These are phyloP conservation scores for Stereocaulon alpinum DNA, from an alignment of 495 filamentous ascomycete genomes.

Conservation along the genomic window DNA sequence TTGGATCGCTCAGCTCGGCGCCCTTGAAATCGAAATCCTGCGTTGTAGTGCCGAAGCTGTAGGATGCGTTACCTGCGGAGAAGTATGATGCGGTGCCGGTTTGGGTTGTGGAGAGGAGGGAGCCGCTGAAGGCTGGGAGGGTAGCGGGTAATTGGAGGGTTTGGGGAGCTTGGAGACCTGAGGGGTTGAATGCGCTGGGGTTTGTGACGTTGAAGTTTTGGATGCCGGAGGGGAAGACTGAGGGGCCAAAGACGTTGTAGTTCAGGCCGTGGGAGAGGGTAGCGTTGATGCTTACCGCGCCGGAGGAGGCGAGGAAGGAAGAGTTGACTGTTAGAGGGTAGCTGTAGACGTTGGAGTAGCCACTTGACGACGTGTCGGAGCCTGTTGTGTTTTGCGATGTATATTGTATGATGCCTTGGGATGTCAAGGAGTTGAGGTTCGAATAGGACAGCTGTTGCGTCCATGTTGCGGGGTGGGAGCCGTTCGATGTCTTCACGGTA, in stretches of 20 bases:
- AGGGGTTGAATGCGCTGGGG: constrained; percentile 17
- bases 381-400: constrained; percentile 54
- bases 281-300: constrained; percentile 50
- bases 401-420: constrained; percentile 49
- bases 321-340: constrained; percentile 57
- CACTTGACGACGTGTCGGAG: constrained; percentile 38
- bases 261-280: constrained; percentile 49
- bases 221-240: constrained; percentile 51
- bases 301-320: constrained; percentile 36
- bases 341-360: constrained; percentile 39
- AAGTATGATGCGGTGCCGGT: constrained; percentile 47
- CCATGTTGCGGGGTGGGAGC: constrained; percentile 43
- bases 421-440: constrained; percentile 49
- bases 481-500: constrained; percentile 35
- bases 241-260: constrained; percentile 40
- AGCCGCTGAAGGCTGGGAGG: constrained; percentile 22
- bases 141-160: constrained; percentile 21
- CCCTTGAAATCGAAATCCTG: constrained; percentile 45
- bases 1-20: constrained; percentile 17
- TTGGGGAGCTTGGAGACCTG: constrained; percentile 24
- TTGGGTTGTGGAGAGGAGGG: constrained; percentile 39
- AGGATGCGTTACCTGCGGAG: constrained; percentile 36
- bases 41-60: constrained; percentile 41
- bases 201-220: constrained; percentile 34
- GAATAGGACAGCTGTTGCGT: constrained; percentile 46